Base-by-base conservation (phyloP, 108 stramenopile species). In the Parietichytrium sp. region DNA sequence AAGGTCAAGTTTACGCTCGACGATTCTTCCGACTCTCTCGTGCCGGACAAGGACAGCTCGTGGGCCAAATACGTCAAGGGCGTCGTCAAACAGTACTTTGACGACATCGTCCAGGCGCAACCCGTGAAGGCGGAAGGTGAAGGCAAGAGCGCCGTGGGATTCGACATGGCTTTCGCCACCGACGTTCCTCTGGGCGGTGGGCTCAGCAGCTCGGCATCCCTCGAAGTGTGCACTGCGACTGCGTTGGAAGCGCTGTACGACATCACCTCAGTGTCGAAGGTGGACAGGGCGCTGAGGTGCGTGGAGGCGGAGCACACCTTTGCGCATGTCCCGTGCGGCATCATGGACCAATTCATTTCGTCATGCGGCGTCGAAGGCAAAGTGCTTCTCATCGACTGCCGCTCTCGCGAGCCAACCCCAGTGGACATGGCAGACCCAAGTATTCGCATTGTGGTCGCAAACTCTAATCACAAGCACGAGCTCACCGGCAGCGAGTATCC, bases 31-130 rank as follows among this genome's bases (percentile, higher is more conserved):
- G 79, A 53, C 51, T 94, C 94, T 25, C 91, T 91, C 25, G 79
- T 86, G 33, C 79, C 85, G 8, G 54, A 79, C 10, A 55, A 47
- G 12, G 47, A 77, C 4, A 52, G 54, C 48, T 54, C 84, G 4
- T 96, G 96, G 96, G 92, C 91, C 3, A 93, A 94, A 79, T 96
- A 98, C 85, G 93, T 96, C 3, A 87, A 87, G 48, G 96, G 96
- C 7, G 93, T 94, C 7, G 87, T 96, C 15, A 86, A 87, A 72
- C 92, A 96, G 85, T 96, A 96, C 82, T 54, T 96, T 51, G 61
- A 84, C 3, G 86, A 91, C 45, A 91, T 96, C 53, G 83, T 92
- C 16, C 88, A 83, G 18, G 80, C 79, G 3, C 48, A 50, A 31
- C 10, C 47, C 47, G 20, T 82, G 81, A 48, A 36, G 33, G 80